These are phyloP conservation scores for Phytophthora sojae DNA, from an alignment of 352 stramenopile genomes.

Conservation along the genomic window DNA sequence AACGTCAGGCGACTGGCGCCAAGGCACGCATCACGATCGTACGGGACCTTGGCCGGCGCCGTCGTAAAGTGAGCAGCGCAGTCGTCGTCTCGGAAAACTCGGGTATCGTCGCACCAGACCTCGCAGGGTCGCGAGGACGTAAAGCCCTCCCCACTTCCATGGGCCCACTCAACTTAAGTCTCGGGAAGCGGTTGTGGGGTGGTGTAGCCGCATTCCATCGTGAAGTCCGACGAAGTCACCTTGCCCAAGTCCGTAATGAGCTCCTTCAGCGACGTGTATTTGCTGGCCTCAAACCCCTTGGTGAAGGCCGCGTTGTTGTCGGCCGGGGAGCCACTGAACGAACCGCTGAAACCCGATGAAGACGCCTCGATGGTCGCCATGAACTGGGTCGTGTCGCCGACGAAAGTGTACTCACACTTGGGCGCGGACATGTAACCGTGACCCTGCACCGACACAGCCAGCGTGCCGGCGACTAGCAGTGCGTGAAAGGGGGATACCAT, in stretches of 20 bases:
- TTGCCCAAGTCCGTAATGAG: constrained; percentile 35
- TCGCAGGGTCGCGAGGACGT: constrained; percentile 50
- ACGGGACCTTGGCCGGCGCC: constrained; percentile 32
- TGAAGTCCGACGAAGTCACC: constrained; percentile 25
- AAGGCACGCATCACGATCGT: constrained; percentile 34
- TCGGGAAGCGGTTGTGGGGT: constrained; percentile 25
- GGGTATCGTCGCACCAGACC: constrained; percentile 38
- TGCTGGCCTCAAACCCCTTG: constrained; percentile 30
- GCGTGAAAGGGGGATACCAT: neutral
- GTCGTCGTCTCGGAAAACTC: constrained; percentile 15
- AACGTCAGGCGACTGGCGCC: constrained; percentile 39
- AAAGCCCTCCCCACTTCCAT: constrained; percentile 45
- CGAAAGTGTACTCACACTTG: constrained; percentile 31
- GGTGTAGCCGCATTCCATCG: constrained; percentile 35
- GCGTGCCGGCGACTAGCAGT: constrained; percentile 9
- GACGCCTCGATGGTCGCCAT: constrained; percentile 40
- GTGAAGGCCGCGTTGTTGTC: constrained; percentile 45
- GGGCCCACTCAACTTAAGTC: constrained; percentile 37
- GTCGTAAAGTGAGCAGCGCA: constrained; percentile 23
- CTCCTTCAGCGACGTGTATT: constrained; percentile 25
- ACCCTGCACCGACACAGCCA: constrained; percentile 19
- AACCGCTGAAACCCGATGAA: constrained; percentile 30
- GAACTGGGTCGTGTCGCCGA: constrained; percentile 44
- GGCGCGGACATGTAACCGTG: constrained; percentile 43
- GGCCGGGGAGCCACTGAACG: constrained; percentile 27